phyloP scores from a whole-genome alignment of 345 rosid genomes.

The Moricandia arvensis region DNA sequence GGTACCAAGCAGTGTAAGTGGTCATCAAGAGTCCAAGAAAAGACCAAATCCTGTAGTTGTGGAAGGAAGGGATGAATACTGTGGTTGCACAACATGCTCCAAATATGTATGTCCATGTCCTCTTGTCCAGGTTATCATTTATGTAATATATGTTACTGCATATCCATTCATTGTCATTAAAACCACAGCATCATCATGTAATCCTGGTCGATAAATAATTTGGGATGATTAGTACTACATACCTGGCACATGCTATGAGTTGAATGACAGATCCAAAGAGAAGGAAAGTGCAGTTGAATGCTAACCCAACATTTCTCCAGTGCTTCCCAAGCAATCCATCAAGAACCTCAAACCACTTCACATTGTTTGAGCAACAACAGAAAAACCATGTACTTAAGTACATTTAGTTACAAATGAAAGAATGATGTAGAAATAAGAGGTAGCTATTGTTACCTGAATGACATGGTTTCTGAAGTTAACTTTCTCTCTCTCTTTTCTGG shows the following conservation, averaged over 20 bases:
- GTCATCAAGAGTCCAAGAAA: conserved; percentile 98
- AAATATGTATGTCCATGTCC: conserved; percentile 98
- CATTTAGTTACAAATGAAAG: neutral
- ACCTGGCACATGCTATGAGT: conserved; percentile 99
- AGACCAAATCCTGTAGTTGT: conserved; percentile 96
- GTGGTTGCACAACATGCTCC: conserved; percentile 50
- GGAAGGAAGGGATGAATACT: conserved; percentile 77
- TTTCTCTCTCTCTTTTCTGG: conserved; percentile 93
- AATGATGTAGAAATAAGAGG: neutral
- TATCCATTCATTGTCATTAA: too few species aligned
- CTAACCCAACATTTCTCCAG: conserved; percentile 99
- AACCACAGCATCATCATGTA: too few species aligned
- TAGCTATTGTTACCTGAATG: conserved; percentile 60
- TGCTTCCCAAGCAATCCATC: conserved; percentile 95
- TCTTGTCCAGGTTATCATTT: conserved; percentile 96
- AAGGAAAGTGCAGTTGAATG: conserved; percentile 95
- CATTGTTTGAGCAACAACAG: neutral
- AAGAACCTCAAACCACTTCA: conserved; percentile 96
- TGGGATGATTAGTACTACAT: neutral
- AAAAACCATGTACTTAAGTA: neutral
- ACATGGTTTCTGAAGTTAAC: conserved; percentile 98
- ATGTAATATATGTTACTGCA: conserved; percentile 98
- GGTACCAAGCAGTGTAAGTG: conserved; percentile 98
- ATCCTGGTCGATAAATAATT: too few species aligned
- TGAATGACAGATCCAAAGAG: conserved; percentile 99